Percentiles rank a stretch among this genome's conserved stretches.
Conservation (phyloP, 2,329 filamentous ascomycete species). For the Colletotrichum scovillei region DNA sequence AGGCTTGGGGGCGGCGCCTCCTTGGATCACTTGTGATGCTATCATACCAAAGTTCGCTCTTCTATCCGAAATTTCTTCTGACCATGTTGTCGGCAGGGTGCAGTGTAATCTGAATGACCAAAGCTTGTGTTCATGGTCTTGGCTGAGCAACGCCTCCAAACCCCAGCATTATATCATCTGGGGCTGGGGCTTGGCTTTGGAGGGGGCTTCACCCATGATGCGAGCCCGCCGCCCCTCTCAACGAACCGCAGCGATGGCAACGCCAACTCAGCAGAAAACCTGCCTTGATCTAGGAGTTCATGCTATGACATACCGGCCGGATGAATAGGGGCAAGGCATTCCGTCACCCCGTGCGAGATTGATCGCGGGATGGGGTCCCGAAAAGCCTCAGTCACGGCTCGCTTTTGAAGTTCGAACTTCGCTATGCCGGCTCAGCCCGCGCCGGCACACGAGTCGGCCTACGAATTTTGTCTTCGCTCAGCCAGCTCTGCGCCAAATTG, state of each 20-base stretch:
- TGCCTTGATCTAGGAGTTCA: constrained; percentile 1
- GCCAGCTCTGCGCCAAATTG: constrained; percentile 32
- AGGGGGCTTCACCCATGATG: neutral
- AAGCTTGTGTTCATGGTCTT: constrained; percentile 17
- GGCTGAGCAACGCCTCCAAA: constrained; percentile 8
- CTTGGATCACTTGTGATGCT: constrained; percentile 1
- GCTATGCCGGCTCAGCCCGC: constrained; percentile 17
- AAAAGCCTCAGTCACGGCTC: constrained; percentile 1
- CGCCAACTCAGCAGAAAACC: constrained; percentile 1
- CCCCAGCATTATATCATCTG: neutral
- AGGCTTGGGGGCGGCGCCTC: constrained; percentile 15
- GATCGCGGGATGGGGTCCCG: neutral
- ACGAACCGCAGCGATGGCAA: constrained; percentile 5
- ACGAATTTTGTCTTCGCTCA: constrained; percentile 22
- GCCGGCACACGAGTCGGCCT: constrained; percentile 17
- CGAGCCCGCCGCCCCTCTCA: constrained; percentile 14
- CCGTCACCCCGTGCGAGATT: neutral
- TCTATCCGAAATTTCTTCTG: constrained; percentile 5
- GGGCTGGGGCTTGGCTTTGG: constrained; percentile 10
- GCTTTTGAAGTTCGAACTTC: constrained; percentile 4
- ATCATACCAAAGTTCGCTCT: neutral
- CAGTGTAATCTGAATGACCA: neutral
- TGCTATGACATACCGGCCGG: neutral
- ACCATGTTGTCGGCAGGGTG: neutral
- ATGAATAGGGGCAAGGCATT: constrained; percentile 7